Percentiles rank a stretch among this genome's conserved stretches.
phyloP scores from a whole-genome alignment of 2,329 filamentous ascomycete genomes.

The Cordyceps tenuipes region DNA sequence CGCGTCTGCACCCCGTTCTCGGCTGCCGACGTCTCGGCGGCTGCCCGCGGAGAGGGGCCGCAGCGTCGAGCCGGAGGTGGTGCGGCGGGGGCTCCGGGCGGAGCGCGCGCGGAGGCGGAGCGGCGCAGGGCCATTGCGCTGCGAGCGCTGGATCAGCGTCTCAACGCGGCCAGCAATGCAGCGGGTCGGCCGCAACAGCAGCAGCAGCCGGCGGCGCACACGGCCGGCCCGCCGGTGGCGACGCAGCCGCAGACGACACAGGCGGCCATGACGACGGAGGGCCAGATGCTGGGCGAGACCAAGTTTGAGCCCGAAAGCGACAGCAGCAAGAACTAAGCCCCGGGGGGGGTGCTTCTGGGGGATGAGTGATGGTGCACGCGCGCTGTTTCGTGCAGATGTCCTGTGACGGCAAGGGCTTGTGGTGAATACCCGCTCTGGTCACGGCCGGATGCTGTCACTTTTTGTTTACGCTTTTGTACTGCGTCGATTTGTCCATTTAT shows the following conservation, averaged over 20 bases:
- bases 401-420: neutral
- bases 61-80: constrained; percentile 38
- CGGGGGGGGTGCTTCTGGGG: neutral
- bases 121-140: constrained; percentile 79
- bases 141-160: constrained; percentile 82
- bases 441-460: neutral
- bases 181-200: constrained; percentile 14
- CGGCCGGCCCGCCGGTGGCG: constrained; percentile 47
- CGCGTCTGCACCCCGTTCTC: constrained; percentile 81
- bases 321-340: constrained; percentile 20
- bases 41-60: constrained; percentile 53
- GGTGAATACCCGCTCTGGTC: neutral
- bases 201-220: constrained; percentile 26
- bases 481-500: neutral
- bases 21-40: constrained; percentile 66
- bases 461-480: neutral
- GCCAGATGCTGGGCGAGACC: constrained; percentile 56
- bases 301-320: constrained; percentile 53
- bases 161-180: constrained; percentile 69
- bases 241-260: constrained; percentile 48
- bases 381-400: neutral
- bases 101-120: constrained; percentile 85
- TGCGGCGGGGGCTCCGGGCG: constrained; percentile 35
- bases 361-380: neutral
- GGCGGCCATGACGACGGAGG: constrained; percentile 45